These are phyloP conservation scores for Candida stauntonica DNA, from an alignment of 805 yeast genomes.

Conservation along the genomic window DNA sequence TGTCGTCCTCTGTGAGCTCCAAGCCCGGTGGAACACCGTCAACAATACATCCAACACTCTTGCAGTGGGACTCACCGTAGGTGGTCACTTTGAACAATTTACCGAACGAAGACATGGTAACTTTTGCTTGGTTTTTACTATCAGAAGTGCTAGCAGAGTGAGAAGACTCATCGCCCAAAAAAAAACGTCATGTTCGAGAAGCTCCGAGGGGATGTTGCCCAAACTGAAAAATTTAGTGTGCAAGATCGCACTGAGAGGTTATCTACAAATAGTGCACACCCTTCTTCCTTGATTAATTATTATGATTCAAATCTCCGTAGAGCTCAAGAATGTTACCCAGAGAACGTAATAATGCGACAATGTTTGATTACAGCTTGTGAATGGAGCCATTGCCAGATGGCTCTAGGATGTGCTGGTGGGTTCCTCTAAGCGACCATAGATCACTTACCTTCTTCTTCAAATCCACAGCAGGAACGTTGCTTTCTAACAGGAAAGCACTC, in stretches of 20 bases:
- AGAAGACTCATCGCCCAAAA: slow-evolving; percentile 7
- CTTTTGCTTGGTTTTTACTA: neutral
- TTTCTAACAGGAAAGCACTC: slow-evolving; percentile 17
- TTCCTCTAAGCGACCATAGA: slow-evolving; percentile 25
- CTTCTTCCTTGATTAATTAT: too few relatives aligned
- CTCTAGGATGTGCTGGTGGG: slow-evolving; percentile 14
- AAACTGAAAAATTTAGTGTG: neutral
- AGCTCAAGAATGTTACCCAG: too few relatives aligned
- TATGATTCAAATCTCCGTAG: too few relatives aligned
- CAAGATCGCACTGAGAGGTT: too few relatives aligned
- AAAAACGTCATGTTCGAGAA: neutral
- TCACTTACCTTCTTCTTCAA: slow-evolving; percentile 11
- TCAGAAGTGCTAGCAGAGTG: neutral
- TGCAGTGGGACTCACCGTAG: slow-evolving; percentile 97
- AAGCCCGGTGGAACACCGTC: slow-evolving; percentile 98
- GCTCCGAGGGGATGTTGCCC: neutral
- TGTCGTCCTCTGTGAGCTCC: slow-evolving; percentile 75
- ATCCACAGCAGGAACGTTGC: slow-evolving; percentile 11
- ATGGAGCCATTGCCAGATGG: neutral
- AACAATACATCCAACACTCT: slow-evolving; percentile 95
- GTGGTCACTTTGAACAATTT: slow-evolving; percentile 72
- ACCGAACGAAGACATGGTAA: slow-evolving; percentile 69
- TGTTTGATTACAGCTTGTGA: neutral
- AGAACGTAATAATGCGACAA: too few relatives aligned
- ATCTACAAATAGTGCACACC: too few relatives aligned